A percentile compares a stretch with the other conserved stretches of the same genome.
Evolutionary conservation across 169 alveolate species (phyloP).

Genomic region (Cystoisospora suis): DNA sequence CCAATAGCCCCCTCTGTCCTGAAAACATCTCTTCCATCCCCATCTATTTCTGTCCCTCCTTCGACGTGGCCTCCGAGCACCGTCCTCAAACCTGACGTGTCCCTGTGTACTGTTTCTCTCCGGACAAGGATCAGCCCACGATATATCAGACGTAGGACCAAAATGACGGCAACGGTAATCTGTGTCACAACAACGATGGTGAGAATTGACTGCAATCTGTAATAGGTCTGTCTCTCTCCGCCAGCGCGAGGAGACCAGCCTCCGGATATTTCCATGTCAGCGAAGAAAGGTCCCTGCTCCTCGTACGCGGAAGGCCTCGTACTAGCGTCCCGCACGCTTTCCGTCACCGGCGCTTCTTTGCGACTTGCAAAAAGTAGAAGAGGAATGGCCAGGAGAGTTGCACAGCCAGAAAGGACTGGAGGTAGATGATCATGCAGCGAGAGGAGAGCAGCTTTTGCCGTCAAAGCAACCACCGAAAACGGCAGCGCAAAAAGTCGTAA

Average conservation of each 20-base stretch:
- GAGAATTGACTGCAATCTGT: not conserved
- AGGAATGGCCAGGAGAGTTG: not conserved
- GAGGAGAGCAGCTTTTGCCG: conserved; percentile 26
- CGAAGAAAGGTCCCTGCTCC: too few species aligned
- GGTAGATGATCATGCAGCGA: conserved; percentile 12
- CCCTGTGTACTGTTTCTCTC: too few species aligned
- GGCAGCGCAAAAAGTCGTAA: conserved; percentile 27
- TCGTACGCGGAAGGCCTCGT: not conserved
- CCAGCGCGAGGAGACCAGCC: not conserved
- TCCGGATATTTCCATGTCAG: too few species aligned
- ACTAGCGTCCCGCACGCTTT: not conserved
- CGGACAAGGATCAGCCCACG: not conserved
- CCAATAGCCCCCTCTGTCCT: too few species aligned
- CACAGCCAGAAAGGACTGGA: not conserved
- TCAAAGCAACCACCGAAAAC: not conserved
- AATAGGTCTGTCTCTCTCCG: not conserved
- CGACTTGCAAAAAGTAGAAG: not conserved
- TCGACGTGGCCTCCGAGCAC: too few species aligned
- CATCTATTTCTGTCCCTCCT: too few species aligned
- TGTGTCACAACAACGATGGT: not conserved
- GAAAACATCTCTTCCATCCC: too few species aligned
- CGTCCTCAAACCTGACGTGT: too few species aligned
- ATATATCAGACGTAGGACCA: not conserved
- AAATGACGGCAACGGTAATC: not conserved
- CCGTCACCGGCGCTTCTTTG: too few species aligned